Conservation (phyloP, 352 stramenopile species). For the Elongisporangium anandrum region DNA sequence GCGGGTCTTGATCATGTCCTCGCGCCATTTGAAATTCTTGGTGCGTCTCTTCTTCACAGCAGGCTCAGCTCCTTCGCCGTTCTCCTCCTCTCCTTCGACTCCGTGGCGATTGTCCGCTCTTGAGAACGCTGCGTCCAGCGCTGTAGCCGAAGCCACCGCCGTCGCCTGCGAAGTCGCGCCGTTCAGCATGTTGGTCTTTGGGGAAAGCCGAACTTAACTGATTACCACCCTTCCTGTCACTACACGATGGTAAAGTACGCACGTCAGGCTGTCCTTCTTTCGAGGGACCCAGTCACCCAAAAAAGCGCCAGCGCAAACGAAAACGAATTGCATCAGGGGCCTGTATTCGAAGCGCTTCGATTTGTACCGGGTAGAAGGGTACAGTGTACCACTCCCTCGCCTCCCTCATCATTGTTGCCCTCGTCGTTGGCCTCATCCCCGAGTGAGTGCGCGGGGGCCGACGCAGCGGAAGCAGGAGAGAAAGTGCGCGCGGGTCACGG, state of each 20-base stretch:
- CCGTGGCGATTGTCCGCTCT: not conserved
- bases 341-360: not conserved
- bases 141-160: not conserved
- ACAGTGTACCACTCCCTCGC: conserved; percentile 6
- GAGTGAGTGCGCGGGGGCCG: not conserved
- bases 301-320: not conserved
- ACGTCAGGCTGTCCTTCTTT: not conserved
- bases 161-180: not conserved
- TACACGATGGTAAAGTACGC: not conserved
- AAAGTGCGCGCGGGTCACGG: not conserved
- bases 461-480: not conserved
- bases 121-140: not conserved
- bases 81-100: not conserved
- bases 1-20: conserved; percentile 60
- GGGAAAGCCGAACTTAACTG: not conserved
- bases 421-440: conserved; percentile 1
- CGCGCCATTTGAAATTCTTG: conserved; percentile 78
- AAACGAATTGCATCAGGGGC: not conserved
- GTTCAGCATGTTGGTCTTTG: not conserved
- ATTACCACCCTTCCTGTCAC: not conserved
- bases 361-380: not conserved
- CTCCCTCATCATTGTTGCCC: not conserved
- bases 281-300: not conserved
- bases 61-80: conserved; percentile 6
- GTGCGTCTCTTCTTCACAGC: conserved; percentile 77